Conservation (phyloP, 441 rosid genomes). For the Daphne laureola region DNA sequence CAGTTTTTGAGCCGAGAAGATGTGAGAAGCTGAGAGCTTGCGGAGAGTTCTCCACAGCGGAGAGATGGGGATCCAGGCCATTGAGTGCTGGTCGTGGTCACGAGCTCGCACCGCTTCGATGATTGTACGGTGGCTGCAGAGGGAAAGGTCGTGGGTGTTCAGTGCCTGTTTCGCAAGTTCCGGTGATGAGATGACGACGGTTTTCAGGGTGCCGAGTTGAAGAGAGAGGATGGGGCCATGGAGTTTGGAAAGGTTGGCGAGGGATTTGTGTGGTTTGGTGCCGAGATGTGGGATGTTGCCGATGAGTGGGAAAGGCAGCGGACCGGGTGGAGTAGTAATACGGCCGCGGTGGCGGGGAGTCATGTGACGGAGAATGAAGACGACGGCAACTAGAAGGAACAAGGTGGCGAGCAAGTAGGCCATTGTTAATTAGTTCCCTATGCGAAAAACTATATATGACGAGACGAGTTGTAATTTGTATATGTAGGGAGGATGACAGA, state of each 20-base stretch:
- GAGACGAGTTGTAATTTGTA: too few relatives aligned
- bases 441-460: too few relatives aligned
- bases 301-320: slow-evolving; percentile 19
- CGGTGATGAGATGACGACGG: slow-evolving; percentile 11
- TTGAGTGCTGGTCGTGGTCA: slow-evolving; percentile 7
- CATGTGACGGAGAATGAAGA: too few relatives aligned
- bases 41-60: slow-evolving; percentile 16
- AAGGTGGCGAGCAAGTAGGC: too few relatives aligned
- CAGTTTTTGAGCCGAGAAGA: slow-evolving; percentile 15
- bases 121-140: slow-evolving; percentile 10
- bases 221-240: slow-evolving; percentile 23
- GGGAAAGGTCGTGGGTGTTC: slow-evolving; percentile 11
- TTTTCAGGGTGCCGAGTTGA: slow-evolving; percentile 4
- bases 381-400: too few relatives aligned
- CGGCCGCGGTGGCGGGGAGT: too few relatives aligned
- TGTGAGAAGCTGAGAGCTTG: slow-evolving; percentile 10
- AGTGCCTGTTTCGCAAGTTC: slow-evolving; percentile 13
- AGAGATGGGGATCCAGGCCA: slow-evolving; percentile 13
- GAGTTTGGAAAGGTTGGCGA: slow-evolving; percentile 14
- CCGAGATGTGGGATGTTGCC: slow-evolving; percentile 21
- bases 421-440: too few relatives aligned
- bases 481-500: too few relatives aligned
- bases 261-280: slow-evolving; percentile 14
- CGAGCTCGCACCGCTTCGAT: background rate
- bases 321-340: slow-evolving; percentile 13